Percentiles rank a stretch among this genome's conserved stretches.
phyloP scores from a whole-genome alignment of 371 early-diverging fungal species.

The Rhizopus stolonifer region DNA sequence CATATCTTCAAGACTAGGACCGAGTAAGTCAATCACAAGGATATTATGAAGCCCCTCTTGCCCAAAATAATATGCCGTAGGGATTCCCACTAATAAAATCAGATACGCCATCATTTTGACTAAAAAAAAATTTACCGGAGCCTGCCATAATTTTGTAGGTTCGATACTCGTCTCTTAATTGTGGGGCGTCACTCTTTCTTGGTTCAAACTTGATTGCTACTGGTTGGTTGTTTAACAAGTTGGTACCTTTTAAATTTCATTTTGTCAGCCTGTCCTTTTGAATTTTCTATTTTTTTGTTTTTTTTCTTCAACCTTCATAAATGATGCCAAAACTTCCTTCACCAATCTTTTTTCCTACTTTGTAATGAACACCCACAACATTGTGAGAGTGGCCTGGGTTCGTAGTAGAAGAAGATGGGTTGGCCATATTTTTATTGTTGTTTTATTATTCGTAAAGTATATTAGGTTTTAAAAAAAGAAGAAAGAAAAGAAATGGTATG shows the following conservation, averaged over 20 bases:
- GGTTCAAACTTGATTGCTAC: constrained; percentile 95
- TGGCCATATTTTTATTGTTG: too few species aligned
- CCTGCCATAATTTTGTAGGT: constrained; percentile 85
- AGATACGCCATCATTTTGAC: not conserved
- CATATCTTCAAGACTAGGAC: constrained; percentile 90
- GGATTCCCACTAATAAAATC: constrained; percentile 64
- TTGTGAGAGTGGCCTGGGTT: constrained; percentile 37
- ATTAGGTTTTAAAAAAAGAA: constrained; percentile 6
- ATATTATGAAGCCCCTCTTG: constrained; percentile 91
- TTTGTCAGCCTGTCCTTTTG: too few species aligned
- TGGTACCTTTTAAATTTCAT: too few species aligned
- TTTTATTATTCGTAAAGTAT: not conserved
- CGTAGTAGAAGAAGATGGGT: constrained; percentile 22
- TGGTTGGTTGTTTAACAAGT: too few species aligned
- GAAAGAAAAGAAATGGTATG: too few species aligned
- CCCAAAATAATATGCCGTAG: constrained; percentile 86
- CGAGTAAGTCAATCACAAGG: constrained; percentile 92
- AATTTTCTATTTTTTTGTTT: too few species aligned
- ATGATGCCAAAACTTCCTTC: constrained; percentile 95
- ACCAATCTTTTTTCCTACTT: constrained; percentile 89
- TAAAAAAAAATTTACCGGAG: constrained; percentile 49
- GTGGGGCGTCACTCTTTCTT: constrained; percentile 91
- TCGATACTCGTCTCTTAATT: constrained; percentile 88
- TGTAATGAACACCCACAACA: constrained; percentile 90
- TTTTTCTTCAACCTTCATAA: too few species aligned